Conservation (phyloP, 202 grass and related monocot genomes). For the Zizania palustris region DNA sequence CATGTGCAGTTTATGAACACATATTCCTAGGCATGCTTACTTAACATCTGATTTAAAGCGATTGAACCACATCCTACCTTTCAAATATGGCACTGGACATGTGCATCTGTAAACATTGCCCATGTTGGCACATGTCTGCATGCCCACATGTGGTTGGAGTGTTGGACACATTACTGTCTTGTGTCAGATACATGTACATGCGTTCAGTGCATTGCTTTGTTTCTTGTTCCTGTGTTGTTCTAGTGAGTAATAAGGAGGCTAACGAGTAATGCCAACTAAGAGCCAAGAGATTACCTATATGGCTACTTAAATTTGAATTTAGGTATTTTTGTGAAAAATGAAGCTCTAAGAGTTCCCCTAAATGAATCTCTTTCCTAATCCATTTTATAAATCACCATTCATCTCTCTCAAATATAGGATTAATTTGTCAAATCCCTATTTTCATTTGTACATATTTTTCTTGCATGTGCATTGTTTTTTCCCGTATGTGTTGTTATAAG, state of each 20-base stretch:
- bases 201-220: neutral
- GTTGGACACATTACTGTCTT: neutral
- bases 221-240: neutral
- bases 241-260: neutral
- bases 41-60: neutral
- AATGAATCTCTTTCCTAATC: too few relatives aligned
- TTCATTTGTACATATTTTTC: too few relatives aligned
- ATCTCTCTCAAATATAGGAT: too few relatives aligned
- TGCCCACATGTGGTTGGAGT: neutral
- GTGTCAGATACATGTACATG: neutral
- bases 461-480: too few relatives aligned
- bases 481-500: too few relatives aligned
- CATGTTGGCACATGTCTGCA: neutral
- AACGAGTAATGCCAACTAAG: neutral
- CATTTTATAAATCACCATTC: too few relatives aligned
- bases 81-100: neutral
- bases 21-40: neutral
- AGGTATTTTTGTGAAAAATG: too few relatives aligned
- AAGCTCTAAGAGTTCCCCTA: too few relatives aligned
- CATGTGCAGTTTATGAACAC: neutral
- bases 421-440: too few relatives aligned
- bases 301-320: too few relatives aligned
- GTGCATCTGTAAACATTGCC: neutral
- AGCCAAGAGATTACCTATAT: too few relatives aligned
- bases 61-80: neutral